Conservation (phyloP, 306 rosid species). For the Glycine soja region DNA sequence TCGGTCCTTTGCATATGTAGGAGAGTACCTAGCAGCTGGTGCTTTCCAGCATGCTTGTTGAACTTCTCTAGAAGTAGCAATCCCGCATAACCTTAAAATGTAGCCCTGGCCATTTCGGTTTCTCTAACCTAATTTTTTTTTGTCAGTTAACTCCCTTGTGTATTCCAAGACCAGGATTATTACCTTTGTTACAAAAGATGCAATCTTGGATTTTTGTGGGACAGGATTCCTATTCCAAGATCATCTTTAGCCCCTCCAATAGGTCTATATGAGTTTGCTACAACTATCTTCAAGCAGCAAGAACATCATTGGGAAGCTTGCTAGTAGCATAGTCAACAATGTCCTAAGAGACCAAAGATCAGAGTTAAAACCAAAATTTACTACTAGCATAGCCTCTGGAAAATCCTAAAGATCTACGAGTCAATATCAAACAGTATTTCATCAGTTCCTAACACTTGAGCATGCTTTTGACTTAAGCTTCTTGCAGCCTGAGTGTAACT, state of each 20-base stretch:
- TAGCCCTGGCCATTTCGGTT: conserved; percentile 8
- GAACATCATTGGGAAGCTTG: conserved; percentile 41
- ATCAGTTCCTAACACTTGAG: conserved; percentile 41
- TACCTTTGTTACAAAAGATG: conserved; percentile 39
- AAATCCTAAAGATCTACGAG: conserved; percentile 44
- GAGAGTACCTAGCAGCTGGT: conserved; percentile 31
- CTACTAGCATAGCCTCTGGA: conserved; percentile 36
- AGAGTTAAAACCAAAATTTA: conserved; percentile 42
- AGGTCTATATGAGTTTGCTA: conserved; percentile 38
- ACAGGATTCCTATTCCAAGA: conserved; percentile 44
- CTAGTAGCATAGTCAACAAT: conserved; percentile 50
- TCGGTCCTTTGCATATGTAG: neutral
- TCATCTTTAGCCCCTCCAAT: conserved; percentile 52
- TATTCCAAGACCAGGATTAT: conserved; percentile 46
- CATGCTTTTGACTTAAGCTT: conserved; percentile 42
- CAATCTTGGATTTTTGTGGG: conserved; percentile 42
- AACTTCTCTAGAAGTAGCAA: conserved; percentile 34
- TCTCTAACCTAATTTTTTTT: conserved; percentile 13
- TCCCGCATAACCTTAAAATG: conserved; percentile 33
- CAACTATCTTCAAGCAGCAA: conserved; percentile 49
- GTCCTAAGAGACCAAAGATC: conserved; percentile 55
- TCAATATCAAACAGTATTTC: conserved; percentile 43
- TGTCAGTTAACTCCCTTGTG: conserved; percentile 28
- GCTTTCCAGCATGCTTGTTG: conserved; percentile 30
- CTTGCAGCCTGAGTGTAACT: conserved; percentile 22